These are phyloP conservation scores for Lobosporangium transversale DNA, from an alignment of 192 early-diverging fungal species.

Conservation along the genomic window DNA sequence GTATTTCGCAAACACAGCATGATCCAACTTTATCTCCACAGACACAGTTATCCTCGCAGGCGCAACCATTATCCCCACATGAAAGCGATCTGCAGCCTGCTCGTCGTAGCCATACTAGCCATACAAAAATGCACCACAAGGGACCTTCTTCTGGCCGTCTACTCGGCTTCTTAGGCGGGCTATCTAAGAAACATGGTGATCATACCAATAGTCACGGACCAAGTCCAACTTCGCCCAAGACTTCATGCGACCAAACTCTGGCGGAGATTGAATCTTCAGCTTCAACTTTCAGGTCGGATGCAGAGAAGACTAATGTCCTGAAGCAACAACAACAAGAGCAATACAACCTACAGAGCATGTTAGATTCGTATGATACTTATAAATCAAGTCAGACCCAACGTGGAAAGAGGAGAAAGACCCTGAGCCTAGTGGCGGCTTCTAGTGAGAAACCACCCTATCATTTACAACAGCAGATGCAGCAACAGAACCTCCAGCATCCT, in stretches of 20 bases:
- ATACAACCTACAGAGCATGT: slow-evolving; percentile 2
- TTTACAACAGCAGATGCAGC: slow-evolving; percentile 23
- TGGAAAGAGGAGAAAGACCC: slow-evolving; percentile 42
- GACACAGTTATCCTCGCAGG: too few relatives aligned
- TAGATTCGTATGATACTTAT: slow-evolving; percentile 31
- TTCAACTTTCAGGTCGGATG: too few relatives aligned
- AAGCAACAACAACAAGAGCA: slow-evolving; percentile 7
- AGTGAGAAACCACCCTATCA: slow-evolving; percentile 23
- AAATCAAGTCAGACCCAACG: slow-evolving; percentile 30
- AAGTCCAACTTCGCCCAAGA: not conserved
- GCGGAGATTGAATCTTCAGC: slow-evolving; percentile 29
- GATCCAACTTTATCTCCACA: too few relatives aligned
- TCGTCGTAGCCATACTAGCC: not conserved
- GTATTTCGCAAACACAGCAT: too few relatives aligned
- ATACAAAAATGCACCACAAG: slow-evolving; percentile 32
- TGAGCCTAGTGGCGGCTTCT: slow-evolving; percentile 29
- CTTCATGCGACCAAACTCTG: not conserved
- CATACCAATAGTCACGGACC: not conserved
- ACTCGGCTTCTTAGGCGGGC: slow-evolving; percentile 35
- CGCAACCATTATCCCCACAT: too few relatives aligned
- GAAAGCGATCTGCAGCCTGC: too few relatives aligned
- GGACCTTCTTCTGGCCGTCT: slow-evolving; percentile 36
- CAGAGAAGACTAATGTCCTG: too few relatives aligned
- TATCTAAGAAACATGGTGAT: slow-evolving; percentile 45
- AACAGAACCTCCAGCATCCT: slow-evolving; percentile 32